phyloP scores from a whole-genome alignment of 176 grass and related monocot genomes.

The Oryza nivara region DNA sequence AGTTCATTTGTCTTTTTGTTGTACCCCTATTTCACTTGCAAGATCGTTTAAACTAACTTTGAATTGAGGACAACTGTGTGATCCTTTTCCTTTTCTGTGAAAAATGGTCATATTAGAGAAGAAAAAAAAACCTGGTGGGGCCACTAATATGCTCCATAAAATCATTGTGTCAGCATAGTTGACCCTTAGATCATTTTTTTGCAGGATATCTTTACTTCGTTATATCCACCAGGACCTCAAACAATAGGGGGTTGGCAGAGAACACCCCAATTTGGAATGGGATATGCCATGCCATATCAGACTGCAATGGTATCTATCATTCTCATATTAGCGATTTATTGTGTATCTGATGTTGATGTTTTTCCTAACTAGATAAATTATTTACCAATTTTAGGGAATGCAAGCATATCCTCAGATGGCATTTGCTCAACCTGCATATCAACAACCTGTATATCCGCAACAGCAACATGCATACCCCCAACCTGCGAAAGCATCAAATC shows the following conservation, averaged over 20 bases:
- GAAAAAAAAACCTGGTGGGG: background rate
- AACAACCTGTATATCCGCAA: constrained; percentile 45
- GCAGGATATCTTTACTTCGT: constrained; percentile 86
- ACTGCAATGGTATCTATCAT: constrained; percentile 62
- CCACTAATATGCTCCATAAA: constrained; percentile 6
- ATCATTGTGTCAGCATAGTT: constrained; percentile 33
- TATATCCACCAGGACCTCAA: constrained; percentile 67
- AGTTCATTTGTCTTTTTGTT: background rate
- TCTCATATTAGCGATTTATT: constrained; percentile 23
- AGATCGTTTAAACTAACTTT: constrained; percentile 5
- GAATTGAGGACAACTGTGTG: background rate
- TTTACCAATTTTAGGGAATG: constrained; percentile 65
- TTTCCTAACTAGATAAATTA: constrained; percentile 31
- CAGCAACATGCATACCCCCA: constrained; percentile 60
- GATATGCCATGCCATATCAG: constrained; percentile 83
- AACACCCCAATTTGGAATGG: constrained; percentile 77
- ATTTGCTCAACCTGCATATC: constrained; percentile 53
- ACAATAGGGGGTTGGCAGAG: constrained; percentile 70
- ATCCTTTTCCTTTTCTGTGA: background rate
- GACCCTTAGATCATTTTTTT: constrained; percentile 31
- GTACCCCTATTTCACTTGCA: constrained; percentile 8
- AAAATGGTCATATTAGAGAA: background rate
- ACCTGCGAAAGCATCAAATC: constrained; percentile 70
- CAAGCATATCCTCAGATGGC: constrained; percentile 58
- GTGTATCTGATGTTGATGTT: constrained; percentile 6